Conservation (phyloP, 1,284 basidiomycete species). For the Moesziomyces sp. region DNA sequence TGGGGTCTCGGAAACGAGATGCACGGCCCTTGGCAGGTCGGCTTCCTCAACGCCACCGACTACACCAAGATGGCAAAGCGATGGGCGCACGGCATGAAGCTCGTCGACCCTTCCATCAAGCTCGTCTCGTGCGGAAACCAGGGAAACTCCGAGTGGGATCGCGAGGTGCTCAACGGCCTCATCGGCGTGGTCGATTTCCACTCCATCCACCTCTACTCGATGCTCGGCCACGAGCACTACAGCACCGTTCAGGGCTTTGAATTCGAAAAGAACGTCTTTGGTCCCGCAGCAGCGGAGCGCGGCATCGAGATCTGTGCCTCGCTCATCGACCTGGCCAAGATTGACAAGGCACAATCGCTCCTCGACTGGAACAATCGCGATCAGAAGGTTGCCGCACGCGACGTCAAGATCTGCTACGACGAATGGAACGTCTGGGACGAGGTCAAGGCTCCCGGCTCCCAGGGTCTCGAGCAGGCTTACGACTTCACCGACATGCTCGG, state of each 20-base stretch:
- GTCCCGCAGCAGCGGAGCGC: conserved; percentile 69
- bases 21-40: conserved; percentile 77
- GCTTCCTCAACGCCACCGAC: conserved; percentile 74
- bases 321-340: conserved; percentile 69
- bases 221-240: conserved; percentile 53
- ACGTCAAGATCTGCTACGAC: conserved; percentile 72
- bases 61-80: conserved; percentile 74
- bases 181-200: conserved; percentile 68
- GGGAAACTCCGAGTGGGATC: conserved; percentile 70
- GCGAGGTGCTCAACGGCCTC: conserved; percentile 67
- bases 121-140: conserved; percentile 75
- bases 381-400: conserved; percentile 37
- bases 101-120: conserved; percentile 74
- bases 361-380: conserved; percentile 43
- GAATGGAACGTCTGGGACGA: conserved; percentile 75
- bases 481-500: conserved; percentile 76
- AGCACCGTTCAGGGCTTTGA: conserved; percentile 68
- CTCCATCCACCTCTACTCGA: conserved; percentile 67
- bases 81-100: conserved; percentile 76
- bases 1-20: conserved; percentile 71
- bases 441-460: conserved; percentile 69
- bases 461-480: conserved; percentile 74
- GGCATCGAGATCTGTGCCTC: conserved; percentile 69
- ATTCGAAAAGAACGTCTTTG: conserved; percentile 71
- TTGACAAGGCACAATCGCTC: conserved; percentile 33